A percentile compares a stretch with the other conserved stretches of the same genome.
phyloP scores from a whole-genome alignment of 371 early-diverging fungal species.

The Coemansia sp. region DNA sequence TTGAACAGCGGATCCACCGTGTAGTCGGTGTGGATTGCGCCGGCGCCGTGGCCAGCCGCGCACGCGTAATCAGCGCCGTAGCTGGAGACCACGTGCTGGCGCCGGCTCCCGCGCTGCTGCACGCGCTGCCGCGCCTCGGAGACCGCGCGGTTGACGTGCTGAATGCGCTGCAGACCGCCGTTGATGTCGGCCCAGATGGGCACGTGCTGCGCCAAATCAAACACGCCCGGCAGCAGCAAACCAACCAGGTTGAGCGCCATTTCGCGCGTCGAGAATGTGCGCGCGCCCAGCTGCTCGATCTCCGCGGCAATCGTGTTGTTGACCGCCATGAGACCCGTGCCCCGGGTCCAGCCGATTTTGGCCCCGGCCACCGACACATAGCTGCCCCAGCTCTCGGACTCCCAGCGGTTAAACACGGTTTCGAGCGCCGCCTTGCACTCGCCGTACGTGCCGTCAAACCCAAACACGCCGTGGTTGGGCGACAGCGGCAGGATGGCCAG shows the following conservation, averaged over 20 bases:
- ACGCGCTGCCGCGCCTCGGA: slow-evolving; percentile 68
- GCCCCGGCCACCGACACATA: slow-evolving; percentile 88
- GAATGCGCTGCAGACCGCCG: slow-evolving; percentile 87
- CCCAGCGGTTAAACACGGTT: slow-evolving; percentile 89
- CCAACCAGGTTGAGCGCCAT: slow-evolving; percentile 95
- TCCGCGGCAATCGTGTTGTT: slow-evolving; percentile 83
- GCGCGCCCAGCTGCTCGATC: slow-evolving; percentile 76
- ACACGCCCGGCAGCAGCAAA: slow-evolving; percentile 85
- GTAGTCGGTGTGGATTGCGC: slow-evolving; percentile 69
- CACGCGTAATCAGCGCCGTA: slow-evolving; percentile 73
- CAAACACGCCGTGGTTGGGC: slow-evolving; percentile 95
- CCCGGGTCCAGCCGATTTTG: slow-evolving; percentile 97
- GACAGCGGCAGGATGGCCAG: slow-evolving; percentile 89
- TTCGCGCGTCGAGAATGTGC: slow-evolving; percentile 91
- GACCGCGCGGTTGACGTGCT: slow-evolving; percentile 69
- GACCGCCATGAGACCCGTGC: slow-evolving; percentile 91
- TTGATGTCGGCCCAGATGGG: slow-evolving; percentile 95
- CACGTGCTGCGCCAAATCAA: slow-evolving; percentile 71
- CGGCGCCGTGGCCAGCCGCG: slow-evolving; percentile 69
- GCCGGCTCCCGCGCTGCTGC: slow-evolving; percentile 74
- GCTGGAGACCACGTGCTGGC: slow-evolving; percentile 76
- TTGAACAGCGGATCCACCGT: slow-evolving; percentile 84
- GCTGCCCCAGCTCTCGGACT: slow-evolving; percentile 88
- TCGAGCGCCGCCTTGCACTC: slow-evolving; percentile 92
- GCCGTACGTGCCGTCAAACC: slow-evolving; percentile 89